Evolutionary conservation across 176 grass and related monocot species (phyloP), one percentile per base, ranked within the genome.

Genomic region (Cenchrus fungigraminus): DNA sequence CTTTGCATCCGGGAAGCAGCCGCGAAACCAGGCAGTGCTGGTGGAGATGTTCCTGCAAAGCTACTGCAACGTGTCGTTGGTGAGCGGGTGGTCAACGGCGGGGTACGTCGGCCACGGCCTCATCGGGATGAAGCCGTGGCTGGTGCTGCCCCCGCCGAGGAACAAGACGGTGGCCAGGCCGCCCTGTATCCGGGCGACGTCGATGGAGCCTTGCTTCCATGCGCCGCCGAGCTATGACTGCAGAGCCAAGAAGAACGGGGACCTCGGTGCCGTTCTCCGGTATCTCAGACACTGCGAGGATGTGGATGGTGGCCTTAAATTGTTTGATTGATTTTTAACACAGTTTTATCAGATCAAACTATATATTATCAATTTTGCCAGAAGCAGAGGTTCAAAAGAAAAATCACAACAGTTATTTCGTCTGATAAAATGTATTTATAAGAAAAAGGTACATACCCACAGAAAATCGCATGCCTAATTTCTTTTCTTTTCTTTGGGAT

Each of bases 191-290:
- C 79, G 42, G 57, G 70, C 92, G n/a, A 67, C 79, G 83, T 97
- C 95, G 6, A 94, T 92, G 84, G 95, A 97, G 34, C 92, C 95
- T 19, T 97, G 95, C 83, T 92, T 87, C 84, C 88, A 91, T 72
- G 81, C 75, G 45, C 83, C 95, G 9, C 92, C 92, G 6, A 88
- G 45, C 5, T 94, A 89, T 40, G 89, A 94, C 32, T 97, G 92
- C 88, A 88, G 66, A 63, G 68, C 88, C 34, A 87, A 83, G 88
- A 90, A 73, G 65, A 80, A n/a, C n/a, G 86, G 83, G 6, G 90
- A 91, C 53, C 79, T 87, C 5, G 92, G 82, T 45, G 44, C 84
- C 4, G 28, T 94, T 19, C 64, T 86, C 16, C 65, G 59, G 45
- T 80, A 93, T 67, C 80, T 92, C 67, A 80, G 78, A 69, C 92